These are phyloP conservation scores for Solanum gandarillasii DNA, from an alignment of 257 asterid genomes.

Conservation along the genomic window DNA sequence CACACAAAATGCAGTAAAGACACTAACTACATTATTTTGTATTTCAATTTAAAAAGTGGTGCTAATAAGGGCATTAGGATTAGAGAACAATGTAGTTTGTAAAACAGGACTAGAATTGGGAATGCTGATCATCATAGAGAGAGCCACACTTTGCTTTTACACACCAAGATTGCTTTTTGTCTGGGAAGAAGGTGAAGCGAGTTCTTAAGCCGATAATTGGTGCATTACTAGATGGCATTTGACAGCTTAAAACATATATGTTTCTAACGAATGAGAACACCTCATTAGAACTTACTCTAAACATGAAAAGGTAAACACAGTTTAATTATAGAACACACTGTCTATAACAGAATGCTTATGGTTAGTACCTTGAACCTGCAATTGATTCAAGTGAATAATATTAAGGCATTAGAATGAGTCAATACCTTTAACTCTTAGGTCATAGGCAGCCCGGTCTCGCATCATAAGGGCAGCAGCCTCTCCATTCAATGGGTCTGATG, in stretches of 20 bases:
- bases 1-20: background rate
- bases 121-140: background rate
- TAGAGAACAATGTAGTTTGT: background rate
- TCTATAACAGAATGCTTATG: background rate
- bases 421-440: conserved; percentile 80
- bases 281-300: background rate
- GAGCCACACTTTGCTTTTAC: background rate
- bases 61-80: background rate
- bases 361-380: background rate
- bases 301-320: background rate
- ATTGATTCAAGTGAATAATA: background rate
- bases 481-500: conserved; percentile 90
- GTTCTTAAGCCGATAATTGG: background rate
- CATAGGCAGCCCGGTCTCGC: conserved; percentile 83
- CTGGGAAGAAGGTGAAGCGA: background rate
- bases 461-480: conserved; percentile 94
- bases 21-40: background rate
- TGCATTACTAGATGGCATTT: background rate
- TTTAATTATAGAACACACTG: background rate
- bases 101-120: background rate
- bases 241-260: background rate
- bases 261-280: background rate
- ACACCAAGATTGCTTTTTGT: background rate
- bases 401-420: background rate
- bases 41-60: background rate